These are phyloP conservation scores for Populus hybrid DNA, from an alignment of 441 rosid species.

Conservation along the genomic window DNA sequence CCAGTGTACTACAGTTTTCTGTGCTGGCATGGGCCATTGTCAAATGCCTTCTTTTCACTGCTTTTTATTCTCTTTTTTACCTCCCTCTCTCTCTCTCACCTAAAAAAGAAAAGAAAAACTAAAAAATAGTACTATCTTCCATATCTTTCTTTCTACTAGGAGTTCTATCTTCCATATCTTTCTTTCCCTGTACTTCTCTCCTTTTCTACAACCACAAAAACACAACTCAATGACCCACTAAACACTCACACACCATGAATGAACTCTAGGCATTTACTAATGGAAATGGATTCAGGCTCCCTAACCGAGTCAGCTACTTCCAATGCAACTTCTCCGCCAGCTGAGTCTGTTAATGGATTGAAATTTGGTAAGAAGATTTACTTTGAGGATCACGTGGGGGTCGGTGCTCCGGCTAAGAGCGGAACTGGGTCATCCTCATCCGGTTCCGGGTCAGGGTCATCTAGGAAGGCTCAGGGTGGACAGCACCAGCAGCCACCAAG, in stretches of 20 bases:
- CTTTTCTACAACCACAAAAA: neutral
- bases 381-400: conserved; percentile 52
- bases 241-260: conserved; percentile 7
- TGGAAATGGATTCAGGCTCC: conserved; percentile 60
- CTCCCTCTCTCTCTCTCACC: neutral
- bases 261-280: conserved; percentile 18
- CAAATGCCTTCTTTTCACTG: neutral
- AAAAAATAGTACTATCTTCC: neutral
- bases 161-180: neutral
- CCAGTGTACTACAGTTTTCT: neutral
- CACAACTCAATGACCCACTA: conserved; percentile 6
- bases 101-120: neutral
- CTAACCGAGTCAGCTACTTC: conserved; percentile 40
- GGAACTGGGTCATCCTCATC: conserved; percentile 32
- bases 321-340: conserved; percentile 29
- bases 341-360: conserved; percentile 50
- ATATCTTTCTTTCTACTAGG: neutral
- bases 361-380: conserved; percentile 78
- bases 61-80: neutral
- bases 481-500: conserved; percentile 61
- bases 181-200: neutral
- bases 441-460: conserved; percentile 22
- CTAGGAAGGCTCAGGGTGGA: conserved; percentile 46
- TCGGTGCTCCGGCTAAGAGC: conserved; percentile 28
- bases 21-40: conserved; percentile 18